phyloP scores from a whole-genome alignment of 306 rosid genomes.

The Dryas octopetala region DNA sequence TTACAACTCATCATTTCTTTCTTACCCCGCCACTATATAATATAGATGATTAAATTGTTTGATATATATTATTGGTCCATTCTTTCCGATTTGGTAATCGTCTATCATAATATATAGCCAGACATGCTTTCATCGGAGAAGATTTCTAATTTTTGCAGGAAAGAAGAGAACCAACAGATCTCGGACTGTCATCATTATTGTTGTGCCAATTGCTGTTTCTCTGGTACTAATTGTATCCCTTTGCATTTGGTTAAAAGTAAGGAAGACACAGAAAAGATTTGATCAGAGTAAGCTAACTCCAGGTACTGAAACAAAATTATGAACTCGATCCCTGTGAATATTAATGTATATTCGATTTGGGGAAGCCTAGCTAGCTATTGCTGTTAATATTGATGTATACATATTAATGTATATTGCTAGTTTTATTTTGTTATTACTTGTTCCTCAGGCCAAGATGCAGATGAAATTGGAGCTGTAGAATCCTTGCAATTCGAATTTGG shows the following conservation, averaged over 20 bases:
- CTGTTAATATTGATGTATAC: no score
- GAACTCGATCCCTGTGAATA: neutral
- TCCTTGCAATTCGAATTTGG: conserved; percentile 5
- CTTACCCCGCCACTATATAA: no score
- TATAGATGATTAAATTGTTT: no score
- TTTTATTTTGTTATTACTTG: neutral
- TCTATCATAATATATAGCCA: no score
- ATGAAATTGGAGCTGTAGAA: neutral
- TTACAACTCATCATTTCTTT: no score
- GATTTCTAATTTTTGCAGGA: neutral
- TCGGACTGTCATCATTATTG: neutral
- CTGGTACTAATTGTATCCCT: neutral
- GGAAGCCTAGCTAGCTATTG: neutral
- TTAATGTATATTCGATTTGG: neutral
- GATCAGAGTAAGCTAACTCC: neutral
- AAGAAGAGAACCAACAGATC: neutral
- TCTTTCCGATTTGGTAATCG: no score
- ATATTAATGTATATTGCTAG: no score
- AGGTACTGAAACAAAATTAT: neutral
- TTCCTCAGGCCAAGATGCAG: neutral
- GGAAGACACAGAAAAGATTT: neutral
- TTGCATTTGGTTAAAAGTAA: neutral
- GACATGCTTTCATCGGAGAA: no score
- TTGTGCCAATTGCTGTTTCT: conserved; percentile 5
- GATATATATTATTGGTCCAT: no score